A percentile compares a stretch with the other conserved stretches of the same genome.
Conservation (phyloP, 2,329 filamentous ascomycete genomes). For the Exophiala spinifera region DNA sequence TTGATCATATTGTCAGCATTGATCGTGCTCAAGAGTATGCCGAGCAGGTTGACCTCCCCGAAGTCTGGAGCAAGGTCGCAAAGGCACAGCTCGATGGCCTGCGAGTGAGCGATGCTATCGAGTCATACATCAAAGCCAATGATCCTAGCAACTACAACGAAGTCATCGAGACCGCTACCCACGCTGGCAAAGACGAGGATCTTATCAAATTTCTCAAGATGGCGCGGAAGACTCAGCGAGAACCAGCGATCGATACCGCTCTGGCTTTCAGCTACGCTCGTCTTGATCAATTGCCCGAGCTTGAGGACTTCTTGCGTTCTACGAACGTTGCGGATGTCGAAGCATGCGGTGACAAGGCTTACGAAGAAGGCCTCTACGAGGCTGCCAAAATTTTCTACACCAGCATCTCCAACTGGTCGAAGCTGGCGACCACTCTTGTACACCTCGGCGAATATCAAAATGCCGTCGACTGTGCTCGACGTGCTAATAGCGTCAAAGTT, state of each 20-base stretch:
- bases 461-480: slow-evolving; percentile 94
- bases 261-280: slow-evolving; percentile 92
- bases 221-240: slow-evolving; percentile 93
- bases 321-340: slow-evolving; percentile 96
- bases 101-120: slow-evolving; percentile 85
- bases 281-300: slow-evolving; percentile 83
- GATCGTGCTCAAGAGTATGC: slow-evolving; percentile 95
- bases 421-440: slow-evolving; percentile 96
- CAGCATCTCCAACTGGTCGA: slow-evolving; percentile 99
- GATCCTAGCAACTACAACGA: slow-evolving; percentile 92
- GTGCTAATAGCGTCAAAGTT: slow-evolving; percentile 98
- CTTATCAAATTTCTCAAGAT: slow-evolving; percentile 95
- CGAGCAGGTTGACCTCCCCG: slow-evolving; percentile 86
- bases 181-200: slow-evolving; percentile 96
- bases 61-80: slow-evolving; percentile 97
- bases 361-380: slow-evolving; percentile 88
- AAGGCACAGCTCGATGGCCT: slow-evolving; percentile 97
- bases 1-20: slow-evolving; percentile 96
- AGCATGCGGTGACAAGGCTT: slow-evolving; percentile 96
- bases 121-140: slow-evolving; percentile 93
- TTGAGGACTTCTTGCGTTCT: slow-evolving; percentile 91
- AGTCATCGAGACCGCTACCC: slow-evolving; percentile 91
- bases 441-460: slow-evolving; percentile 96
- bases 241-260: slow-evolving; percentile 88
- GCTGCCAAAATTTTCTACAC: slow-evolving; percentile 98